phyloP scores from a whole-genome alignment of 2,329 filamentous ascomycete species.

The Nemania serpens region DNA sequence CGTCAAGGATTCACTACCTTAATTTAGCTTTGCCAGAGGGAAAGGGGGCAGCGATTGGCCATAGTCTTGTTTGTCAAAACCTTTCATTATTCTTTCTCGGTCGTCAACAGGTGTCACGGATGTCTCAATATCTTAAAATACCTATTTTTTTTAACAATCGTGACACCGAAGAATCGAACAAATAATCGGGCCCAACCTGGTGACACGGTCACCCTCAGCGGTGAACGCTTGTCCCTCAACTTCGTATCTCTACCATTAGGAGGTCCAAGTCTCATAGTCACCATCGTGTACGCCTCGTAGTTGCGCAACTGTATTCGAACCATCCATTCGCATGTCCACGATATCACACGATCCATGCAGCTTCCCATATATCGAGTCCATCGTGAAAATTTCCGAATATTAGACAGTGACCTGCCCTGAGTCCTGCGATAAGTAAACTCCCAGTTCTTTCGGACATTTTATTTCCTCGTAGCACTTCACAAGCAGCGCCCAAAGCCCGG shows the following conservation, averaged over 20 bases:
- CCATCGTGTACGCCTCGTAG: not conserved
- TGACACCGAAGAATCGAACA: not conserved
- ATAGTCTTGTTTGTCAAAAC: not conserved
- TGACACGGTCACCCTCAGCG: not conserved
- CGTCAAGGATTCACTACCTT: not conserved
- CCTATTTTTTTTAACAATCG: not conserved
- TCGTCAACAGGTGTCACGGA: not conserved
- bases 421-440: not conserved
- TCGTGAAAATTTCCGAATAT: not conserved
- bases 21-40: not conserved
- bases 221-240: not conserved
- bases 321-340: not conserved
- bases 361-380: not conserved
- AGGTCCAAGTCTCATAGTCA: not conserved
- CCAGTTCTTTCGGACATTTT: not conserved
- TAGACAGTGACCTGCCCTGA: not conserved
- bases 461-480: not conserved
- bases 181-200: not conserved
- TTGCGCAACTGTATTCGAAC: not conserved
- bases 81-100: not conserved
- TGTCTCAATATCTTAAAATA: not conserved
- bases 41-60: not conserved
- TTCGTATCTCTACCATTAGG: not conserved
- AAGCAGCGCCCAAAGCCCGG: not conserved
- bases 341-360: constrained; percentile 1